Evolutionary conservation across 2,329 filamentous ascomycete genomes (phyloP).

Genomic region (Huntiella abstrusa): DNA sequence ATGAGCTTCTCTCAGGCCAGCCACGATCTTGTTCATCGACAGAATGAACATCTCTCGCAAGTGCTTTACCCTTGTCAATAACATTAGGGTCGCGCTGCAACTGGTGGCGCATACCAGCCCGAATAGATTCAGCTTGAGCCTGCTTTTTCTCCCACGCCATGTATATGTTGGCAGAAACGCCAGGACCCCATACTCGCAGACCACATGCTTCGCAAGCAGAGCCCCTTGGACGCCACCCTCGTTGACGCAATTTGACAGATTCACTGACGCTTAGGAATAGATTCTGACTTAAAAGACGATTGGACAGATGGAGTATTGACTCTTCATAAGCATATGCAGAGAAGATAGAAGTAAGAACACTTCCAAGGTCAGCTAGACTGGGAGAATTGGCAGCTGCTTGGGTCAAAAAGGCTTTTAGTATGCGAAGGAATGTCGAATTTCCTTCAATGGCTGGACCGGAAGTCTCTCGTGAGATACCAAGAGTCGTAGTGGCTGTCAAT

Average conservation of each 20-base stretch:
- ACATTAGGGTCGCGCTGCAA: conserved; percentile 19
- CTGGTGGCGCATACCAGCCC: conserved; percentile 24
- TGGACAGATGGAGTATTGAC: conserved; percentile 69
- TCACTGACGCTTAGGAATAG: conserved; percentile 68
- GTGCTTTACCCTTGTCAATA: conserved; percentile 38
- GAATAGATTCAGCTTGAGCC: conserved; percentile 26
- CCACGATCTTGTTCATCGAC: conserved; percentile 19
- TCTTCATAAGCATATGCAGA: conserved; percentile 91
- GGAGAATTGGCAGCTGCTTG: conserved; percentile 67
- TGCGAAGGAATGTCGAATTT: conserved; percentile 66
- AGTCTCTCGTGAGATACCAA: conserved; percentile 9
- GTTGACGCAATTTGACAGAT: conserved; percentile 54
- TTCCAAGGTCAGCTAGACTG: conserved; percentile 68
- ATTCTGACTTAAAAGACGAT: conserved; percentile 71
- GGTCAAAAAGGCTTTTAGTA: conserved; percentile 73
- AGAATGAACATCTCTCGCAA: conserved; percentile 17
- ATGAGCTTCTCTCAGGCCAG: conserved; percentile 11
- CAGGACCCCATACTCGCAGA: conserved; percentile 72
- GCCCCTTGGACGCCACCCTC: conserved; percentile 74
- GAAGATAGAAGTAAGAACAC: conserved; percentile 76
- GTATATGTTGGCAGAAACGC: conserved; percentile 58
- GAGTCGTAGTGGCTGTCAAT: conserved; percentile 44
- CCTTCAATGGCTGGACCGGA: conserved; percentile 18
- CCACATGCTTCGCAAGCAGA: conserved; percentile 80
- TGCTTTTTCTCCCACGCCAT: conserved; percentile 58